Conservation (phyloP, 352 stramenopile species). For the Globisporangium paroecandrum region DNA sequence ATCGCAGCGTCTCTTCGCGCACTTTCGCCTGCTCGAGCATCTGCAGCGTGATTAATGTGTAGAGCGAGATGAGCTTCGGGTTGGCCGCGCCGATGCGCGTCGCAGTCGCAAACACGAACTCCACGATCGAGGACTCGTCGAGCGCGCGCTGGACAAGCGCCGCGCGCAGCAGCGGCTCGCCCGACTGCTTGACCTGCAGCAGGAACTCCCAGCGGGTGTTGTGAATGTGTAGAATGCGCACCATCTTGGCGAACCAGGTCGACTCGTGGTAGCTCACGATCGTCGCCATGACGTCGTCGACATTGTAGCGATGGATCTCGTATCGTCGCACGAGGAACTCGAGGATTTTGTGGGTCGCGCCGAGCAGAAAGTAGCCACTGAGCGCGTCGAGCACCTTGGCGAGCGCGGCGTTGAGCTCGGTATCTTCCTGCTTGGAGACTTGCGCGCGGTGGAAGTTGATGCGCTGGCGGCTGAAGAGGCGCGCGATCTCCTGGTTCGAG, state of each 20-base stretch:
- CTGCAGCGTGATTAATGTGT: conserved; percentile 75
- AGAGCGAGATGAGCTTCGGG: conserved; percentile 84
- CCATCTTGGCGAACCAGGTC: conserved; percentile 81
- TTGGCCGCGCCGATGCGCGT: conserved; percentile 60
- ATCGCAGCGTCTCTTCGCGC: conserved; percentile 68
- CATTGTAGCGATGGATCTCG: conserved; percentile 83
- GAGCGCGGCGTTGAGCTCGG: conserved; percentile 63
- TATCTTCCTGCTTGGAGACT: conserved; percentile 51
- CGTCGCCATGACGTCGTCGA: conserved; percentile 76
- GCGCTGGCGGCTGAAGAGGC: conserved; percentile 68
- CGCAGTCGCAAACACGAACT: conserved; percentile 68
- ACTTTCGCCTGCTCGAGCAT: conserved; percentile 69
- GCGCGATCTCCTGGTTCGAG: conserved; percentile 38
- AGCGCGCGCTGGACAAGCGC: conserved; percentile 73
- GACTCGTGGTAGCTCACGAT: conserved; percentile 87
- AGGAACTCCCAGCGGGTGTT: conserved; percentile 84
- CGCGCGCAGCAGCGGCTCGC: conserved; percentile 55
- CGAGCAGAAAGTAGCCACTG: conserved; percentile 78
- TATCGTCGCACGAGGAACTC: conserved; percentile 89
- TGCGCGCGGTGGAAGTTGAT: conserved; percentile 83
- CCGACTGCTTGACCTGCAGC: conserved; percentile 64
- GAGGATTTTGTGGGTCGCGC: conserved; percentile 81
- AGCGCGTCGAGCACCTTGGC: conserved; percentile 74
- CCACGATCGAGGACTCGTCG: conserved; percentile 70
- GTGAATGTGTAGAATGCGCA: conserved; percentile 79